Conservation (phyloP, 495 filamentous ascomycete species). For the Penicillium ochrochloron region DNA sequence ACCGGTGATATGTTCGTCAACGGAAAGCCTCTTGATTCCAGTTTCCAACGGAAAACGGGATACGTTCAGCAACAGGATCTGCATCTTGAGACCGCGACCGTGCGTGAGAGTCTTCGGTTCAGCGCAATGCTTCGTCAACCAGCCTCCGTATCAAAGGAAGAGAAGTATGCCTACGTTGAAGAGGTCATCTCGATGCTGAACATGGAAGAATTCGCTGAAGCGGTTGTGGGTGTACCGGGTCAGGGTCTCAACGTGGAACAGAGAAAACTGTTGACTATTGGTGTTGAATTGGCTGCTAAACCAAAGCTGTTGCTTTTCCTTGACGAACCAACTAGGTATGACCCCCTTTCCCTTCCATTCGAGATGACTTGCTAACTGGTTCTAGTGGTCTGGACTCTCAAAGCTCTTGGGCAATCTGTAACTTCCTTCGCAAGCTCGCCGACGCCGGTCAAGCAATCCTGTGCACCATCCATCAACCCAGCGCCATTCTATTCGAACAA, state of each 20-base stretch:
- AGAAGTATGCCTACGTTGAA: conserved; percentile 86
- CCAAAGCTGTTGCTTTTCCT: conserved; percentile 87
- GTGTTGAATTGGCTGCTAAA: conserved; percentile 86
- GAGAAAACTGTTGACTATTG: conserved; percentile 85
- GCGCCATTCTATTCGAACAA: conserved; percentile 85
- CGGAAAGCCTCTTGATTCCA: conserved; percentile 60
- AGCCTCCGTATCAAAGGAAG: conserved; percentile 62
- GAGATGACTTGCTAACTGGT: conserved; percentile 7
- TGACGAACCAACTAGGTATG: conserved; percentile 70
- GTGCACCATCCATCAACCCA: conserved; percentile 94
- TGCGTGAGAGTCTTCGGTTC: conserved; percentile 80
- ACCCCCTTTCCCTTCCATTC: neutral
- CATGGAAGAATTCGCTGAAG: conserved; percentile 82
- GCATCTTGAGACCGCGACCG: conserved; percentile 78
- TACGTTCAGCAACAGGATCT: conserved; percentile 95
- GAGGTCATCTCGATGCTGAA: conserved; percentile 87
- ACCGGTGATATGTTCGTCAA: conserved; percentile 56
- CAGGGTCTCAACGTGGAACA: conserved; percentile 72
- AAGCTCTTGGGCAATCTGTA: conserved; percentile 74
- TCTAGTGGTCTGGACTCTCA: conserved; percentile 69
- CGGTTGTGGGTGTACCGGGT: conserved; percentile 80
- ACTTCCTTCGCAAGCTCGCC: conserved; percentile 81
- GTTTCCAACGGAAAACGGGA: conserved; percentile 87
- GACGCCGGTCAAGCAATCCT: conserved; percentile 87
- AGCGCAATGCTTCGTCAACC: conserved; percentile 84